Evolutionary conservation across 225 moss, liverwort and hornwort species (phyloP), one percentile per base, ranked within the genome.

Genomic region (Asterella californica): DNA sequence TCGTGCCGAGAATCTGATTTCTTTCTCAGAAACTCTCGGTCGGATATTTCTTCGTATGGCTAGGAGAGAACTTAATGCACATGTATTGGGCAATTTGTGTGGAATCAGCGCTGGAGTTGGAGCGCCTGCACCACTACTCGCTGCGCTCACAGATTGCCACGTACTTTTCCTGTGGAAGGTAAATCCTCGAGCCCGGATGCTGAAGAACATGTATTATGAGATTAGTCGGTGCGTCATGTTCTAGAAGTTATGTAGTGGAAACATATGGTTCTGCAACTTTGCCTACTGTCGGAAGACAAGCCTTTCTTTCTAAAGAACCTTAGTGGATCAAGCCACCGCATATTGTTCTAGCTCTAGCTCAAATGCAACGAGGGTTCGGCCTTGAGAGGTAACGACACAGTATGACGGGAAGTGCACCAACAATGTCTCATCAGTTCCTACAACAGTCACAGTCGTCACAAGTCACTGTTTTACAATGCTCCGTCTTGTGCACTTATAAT

Each of bases 111-210:
- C 77, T 95, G 76, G 90, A 92, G 79, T 66, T 80, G 48, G 93
- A 95, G 74, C 90, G 85, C 69, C 82, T 91, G 68, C 90, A 95
- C 72, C 90, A 90, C 71, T 89, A 81, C 81, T 76, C 87, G 9
- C 50, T 89, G 29, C 87, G 80, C 32, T 88, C 87, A 76, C 91
- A 85, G 46, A 82, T 90, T 50, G 87, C 87, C 72, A 81, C 86
- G 1, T 72, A 24, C 62, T 69, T 85, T 24, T 81, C 83, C 0
- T 38, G 76, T 32, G 62, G 80, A 46, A 88, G 88, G 88, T 88
- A 83, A 15, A n/a, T 49, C 32, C 21, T 22, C 21, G 42, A 18
- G 67, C 67, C 15, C 6, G 29, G 52, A 52, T 17, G 12, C 52
- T 52, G 7, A 42, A 42, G 42, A 42, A 42, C 42, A 42, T 42